phyloP scores from a whole-genome alignment of 2,329 filamentous ascomycete species.

The Purpureocillium lavendulum region DNA sequence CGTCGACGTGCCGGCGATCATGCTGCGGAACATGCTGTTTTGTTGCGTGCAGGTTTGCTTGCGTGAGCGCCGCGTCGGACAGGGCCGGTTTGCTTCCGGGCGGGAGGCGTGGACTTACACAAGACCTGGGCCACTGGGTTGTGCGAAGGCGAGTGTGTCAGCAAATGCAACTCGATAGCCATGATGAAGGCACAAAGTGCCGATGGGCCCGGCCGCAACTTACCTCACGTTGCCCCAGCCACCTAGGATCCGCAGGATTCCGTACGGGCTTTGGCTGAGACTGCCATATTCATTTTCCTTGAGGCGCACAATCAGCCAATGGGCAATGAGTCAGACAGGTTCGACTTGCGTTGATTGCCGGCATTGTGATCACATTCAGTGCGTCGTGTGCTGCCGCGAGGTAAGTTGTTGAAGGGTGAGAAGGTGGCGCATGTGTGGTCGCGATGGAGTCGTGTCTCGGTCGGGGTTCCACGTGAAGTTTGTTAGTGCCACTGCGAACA shows the following conservation, averaged over 20 bases:
- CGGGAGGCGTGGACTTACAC: slow-evolving; percentile 3
- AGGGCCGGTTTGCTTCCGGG: neutral
- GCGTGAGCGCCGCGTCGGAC: no score
- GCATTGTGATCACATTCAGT: neutral
- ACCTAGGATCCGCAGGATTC: slow-evolving; percentile 9
- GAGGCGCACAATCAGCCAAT: neutral
- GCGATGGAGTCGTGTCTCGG: no score
- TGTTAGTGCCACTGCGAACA: no score
- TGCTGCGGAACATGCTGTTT: slow-evolving; percentile 14
- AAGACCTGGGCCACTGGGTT: slow-evolving; percentile 3
- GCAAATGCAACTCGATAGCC: neutral
- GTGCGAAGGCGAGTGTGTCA: neutral
- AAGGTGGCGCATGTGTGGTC: no score
- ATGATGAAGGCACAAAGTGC: neutral
- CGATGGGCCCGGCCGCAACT: no score
- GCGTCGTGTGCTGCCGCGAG: neutral
- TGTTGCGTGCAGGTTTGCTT: neutral
- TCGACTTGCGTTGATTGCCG: neutral
- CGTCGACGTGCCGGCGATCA: slow-evolving; percentile 12
- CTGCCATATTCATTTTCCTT: slow-evolving; percentile 4
- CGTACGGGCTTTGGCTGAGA: slow-evolving; percentile 4
- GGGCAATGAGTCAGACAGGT: neutral
- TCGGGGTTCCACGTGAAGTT: no score
- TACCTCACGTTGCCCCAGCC: slow-evolving; percentile 12
- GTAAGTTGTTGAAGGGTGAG: neutral